Evolutionary conservation across 495 filamentous ascomycete genomes (phyloP), one percentile per base, ranked within the genome.

Genomic region (Daldinia vernicosa): DNA sequence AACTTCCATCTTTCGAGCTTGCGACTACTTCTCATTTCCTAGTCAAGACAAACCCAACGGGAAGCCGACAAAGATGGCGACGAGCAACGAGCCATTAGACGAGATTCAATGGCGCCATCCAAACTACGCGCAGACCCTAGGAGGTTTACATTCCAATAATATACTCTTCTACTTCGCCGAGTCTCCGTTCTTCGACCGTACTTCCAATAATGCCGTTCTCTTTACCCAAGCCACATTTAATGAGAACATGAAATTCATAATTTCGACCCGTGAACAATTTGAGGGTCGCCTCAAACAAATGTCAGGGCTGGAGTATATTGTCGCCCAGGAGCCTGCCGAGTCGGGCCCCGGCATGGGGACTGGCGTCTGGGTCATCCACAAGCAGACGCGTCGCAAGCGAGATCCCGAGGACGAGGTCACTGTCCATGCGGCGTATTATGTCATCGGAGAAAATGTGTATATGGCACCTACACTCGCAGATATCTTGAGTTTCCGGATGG

Each of bases 351-450:
- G 84, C 14, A 87, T 86, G 37, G 90, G 87, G 4, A 88, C 85
- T 3, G 92, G 93, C 22, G 86, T 97, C 22, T 99, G 93, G 93
- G 91, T 97, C 1, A 93, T 99, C 63, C 90, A 93, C 72, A 97
- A 97, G 83, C 95, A 98, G 79, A 88, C 85, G 22, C 84, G 94
- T 52, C 85, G 87, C 53, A 86, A 87, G 88, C 87, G 83, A 63
- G 81, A 76, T 69, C 86, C 63, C 60, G 77, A 85, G 45, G 89
- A 92, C 61, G 89, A 93, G 73, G 83, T 97, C 14, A 86, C 80
- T 4, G 85, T 96, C 12, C 83, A 93, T 19, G 85, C 86, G n/a
- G 88, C 89, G 1, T 98, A 95, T 74, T 98, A 92, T 72, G 84
- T 97, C 11, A 85, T 95, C 2, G 92, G 92, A 2, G 92, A 93